Conservation (phyloP, 1,284 basidiomycete species). For the Fomitopsis pinicola region DNA sequence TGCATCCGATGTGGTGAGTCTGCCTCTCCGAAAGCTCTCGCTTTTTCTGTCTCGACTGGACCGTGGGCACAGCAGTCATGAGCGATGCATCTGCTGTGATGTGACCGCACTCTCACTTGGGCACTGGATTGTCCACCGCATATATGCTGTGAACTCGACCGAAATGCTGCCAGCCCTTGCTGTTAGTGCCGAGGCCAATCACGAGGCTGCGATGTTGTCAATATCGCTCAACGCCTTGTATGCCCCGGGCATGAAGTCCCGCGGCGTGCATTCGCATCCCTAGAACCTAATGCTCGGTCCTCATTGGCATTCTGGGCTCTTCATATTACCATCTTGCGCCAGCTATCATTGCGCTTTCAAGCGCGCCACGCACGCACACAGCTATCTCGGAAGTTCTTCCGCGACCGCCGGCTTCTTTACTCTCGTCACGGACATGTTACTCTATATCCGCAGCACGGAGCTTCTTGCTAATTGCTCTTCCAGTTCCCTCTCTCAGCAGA, state of each 20-base stretch:
- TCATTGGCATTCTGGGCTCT: background rate
- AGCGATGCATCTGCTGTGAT: no score
- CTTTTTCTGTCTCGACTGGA: no score
- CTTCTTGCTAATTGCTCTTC: background rate
- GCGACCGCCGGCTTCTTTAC: background rate
- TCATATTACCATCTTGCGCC: background rate
- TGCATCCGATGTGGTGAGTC: slow-evolving; percentile 19
- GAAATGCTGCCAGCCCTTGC: no score
- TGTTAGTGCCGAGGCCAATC: no score
- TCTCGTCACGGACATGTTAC: background rate
- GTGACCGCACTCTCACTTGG: no score
- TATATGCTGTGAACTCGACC: no score
- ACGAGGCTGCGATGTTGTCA: no score
- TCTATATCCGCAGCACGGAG: background rate
- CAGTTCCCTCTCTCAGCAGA: slow-evolving; percentile 24
- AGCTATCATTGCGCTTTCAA: background rate
- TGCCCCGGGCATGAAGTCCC: background rate
- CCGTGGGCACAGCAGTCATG: no score
- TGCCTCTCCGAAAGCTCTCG: no score
- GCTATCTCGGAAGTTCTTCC: background rate
- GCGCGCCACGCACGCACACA: background rate
- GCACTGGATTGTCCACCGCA: no score
- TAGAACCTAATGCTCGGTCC: slow-evolving; percentile 13
- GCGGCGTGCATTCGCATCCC: slow-evolving; percentile 3
- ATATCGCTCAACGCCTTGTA: no score